phyloP scores from a whole-genome alignment of 2,329 filamentous ascomycete species.

The Phaeophleospora eucalypticola region DNA sequence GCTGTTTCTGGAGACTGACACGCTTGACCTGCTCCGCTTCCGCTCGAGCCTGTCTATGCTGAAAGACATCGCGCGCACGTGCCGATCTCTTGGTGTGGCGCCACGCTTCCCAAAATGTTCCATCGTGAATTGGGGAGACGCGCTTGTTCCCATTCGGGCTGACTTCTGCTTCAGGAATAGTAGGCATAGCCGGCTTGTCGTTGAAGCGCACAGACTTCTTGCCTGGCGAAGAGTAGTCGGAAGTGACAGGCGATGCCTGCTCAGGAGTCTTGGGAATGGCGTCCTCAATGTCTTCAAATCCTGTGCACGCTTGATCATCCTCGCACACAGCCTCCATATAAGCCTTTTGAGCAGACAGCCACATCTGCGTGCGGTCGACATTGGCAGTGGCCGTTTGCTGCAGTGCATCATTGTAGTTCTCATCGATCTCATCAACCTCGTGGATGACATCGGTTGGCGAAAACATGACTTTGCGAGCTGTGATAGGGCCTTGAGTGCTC shows the following conservation, averaged over 20 bases:
- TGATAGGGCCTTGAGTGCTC: slow-evolving; percentile 51
- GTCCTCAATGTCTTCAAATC: slow-evolving; percentile 29
- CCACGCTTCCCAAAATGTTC: slow-evolving; percentile 78
- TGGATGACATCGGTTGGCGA: slow-evolving; percentile 35
- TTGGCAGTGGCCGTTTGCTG: slow-evolving; percentile 67
- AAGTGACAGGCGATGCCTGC: slow-evolving; percentile 16
- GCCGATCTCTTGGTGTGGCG: slow-evolving; percentile 53
- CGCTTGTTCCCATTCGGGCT: slow-evolving; percentile 18
- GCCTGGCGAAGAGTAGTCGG: slow-evolving; percentile 35
- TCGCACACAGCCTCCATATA: slow-evolving; percentile 48
- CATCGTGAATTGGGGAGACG: slow-evolving; percentile 34
- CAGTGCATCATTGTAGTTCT: slow-evolving; percentile 70
- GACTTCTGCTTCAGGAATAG: slow-evolving; percentile 1
- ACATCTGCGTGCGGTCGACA: slow-evolving; percentile 77
- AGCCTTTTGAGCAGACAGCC: slow-evolving; percentile 76
- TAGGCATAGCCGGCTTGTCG: slow-evolving; percentile 19
- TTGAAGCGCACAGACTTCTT: slow-evolving; percentile 74
- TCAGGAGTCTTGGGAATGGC: slow-evolving; percentile 31
- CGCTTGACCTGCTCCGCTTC: slow-evolving; percentile 84
- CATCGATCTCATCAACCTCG: slow-evolving; percentile 53
- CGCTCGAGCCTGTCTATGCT: slow-evolving; percentile 78
- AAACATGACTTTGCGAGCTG: slow-evolving; percentile 54
- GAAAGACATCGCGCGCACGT: slow-evolving; percentile 69
- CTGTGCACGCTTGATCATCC: slow-evolving; percentile 28
- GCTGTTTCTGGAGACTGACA: slow-evolving; percentile 65